Conservation (phyloP, 78 protist species). For the Chrysochromulina parva region DNA sequence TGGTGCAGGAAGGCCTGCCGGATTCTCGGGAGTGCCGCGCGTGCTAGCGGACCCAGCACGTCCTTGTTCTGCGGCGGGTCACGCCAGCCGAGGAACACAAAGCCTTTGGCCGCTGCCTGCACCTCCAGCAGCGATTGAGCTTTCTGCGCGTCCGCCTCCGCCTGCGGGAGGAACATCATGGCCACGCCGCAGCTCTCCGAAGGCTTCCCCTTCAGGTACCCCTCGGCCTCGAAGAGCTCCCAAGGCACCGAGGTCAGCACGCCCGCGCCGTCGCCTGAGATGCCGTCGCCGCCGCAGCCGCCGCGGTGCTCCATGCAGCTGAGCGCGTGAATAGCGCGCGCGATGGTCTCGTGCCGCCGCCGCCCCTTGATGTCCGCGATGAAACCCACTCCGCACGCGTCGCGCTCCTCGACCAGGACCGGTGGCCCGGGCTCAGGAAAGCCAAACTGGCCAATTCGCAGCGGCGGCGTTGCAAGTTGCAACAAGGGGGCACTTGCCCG, state of each 20-base stretch:
- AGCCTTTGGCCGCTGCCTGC: background rate
- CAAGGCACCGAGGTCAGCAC: slow-evolving; percentile 45
- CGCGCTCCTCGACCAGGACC: slow-evolving; percentile 17
- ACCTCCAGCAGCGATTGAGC: background rate
- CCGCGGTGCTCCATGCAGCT: slow-evolving; percentile 63
- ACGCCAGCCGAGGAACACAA: slow-evolving; percentile 41
- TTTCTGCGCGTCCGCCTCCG: background rate
- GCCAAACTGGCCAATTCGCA: background rate
- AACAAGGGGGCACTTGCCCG: no score
- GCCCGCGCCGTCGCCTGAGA: slow-evolving; percentile 61
- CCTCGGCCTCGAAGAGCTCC: slow-evolving; percentile 8
- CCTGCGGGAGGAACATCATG: slow-evolving; percentile 38
- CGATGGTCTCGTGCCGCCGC: background rate
- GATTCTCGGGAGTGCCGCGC: slow-evolving; percentile 37
- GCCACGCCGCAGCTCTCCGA: background rate
- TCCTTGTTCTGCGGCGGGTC: slow-evolving; percentile 18
- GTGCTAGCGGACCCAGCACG: slow-evolving; percentile 25
- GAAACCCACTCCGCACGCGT: slow-evolving; percentile 54
- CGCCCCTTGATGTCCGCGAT: background rate
- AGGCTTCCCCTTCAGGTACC: background rate
- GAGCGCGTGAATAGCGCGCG: slow-evolving; percentile 9
- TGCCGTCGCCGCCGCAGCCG: slow-evolving; percentile 42
- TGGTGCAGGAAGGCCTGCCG: slow-evolving; percentile 29
- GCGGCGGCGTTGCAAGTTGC: no score
- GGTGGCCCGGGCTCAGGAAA: background rate